A percentile compares a stretch with the other conserved stretches of the same genome.
Conservation (phyloP, 352 stramenopile species). For the Pythium monospermum region DNA sequence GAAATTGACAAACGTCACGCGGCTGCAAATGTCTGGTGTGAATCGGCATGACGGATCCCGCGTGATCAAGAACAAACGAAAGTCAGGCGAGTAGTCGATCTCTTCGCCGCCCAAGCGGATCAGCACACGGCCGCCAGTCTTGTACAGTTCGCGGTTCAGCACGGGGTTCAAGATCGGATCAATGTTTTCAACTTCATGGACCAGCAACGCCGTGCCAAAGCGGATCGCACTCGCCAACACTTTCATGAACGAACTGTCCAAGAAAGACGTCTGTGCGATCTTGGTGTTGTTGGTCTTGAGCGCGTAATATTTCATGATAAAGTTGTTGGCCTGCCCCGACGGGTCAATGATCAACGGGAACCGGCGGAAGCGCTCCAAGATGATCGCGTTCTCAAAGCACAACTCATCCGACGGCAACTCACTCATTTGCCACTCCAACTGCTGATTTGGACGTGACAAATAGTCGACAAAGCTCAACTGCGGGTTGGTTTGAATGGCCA, state of each 20-base stretch:
- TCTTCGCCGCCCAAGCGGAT: conserved; percentile 98
- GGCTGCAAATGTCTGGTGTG: conserved; percentile 98
- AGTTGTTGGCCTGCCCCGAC: conserved; percentile 96
- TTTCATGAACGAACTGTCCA: conserved; percentile 99
- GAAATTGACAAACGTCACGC: conserved; percentile 99
- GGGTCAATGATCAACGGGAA: conserved; percentile 99
- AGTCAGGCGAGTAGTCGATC: conserved; percentile 99
- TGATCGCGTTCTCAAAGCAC: conserved; percentile 99
- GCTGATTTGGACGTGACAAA: conserved; percentile 92
- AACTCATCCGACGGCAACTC: conserved; percentile 96
- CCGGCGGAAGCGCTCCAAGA: conserved; percentile 95
- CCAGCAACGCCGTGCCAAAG: conserved; percentile 98
- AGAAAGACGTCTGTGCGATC: conserved; percentile 98
- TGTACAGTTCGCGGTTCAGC: conserved; percentile 98
- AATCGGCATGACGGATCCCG: conserved; percentile 96
- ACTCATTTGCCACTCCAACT: conserved; percentile 93
- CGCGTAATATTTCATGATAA: conserved; percentile 97
- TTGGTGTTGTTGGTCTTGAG: conserved; percentile 86
- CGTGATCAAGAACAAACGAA: conserved; percentile 98
- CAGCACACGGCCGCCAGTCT: conserved; percentile 96
- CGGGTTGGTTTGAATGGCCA: conserved; percentile 85
- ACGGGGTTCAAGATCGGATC: conserved; percentile 99
- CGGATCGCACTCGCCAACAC: conserved; percentile 99
- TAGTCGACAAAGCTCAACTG: conserved; percentile 95
- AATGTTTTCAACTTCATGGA: conserved; percentile 99